Evolutionary conservation across 2,329 filamentous ascomycete genomes (phyloP).

Genomic region (Metarhizium album): DNA sequence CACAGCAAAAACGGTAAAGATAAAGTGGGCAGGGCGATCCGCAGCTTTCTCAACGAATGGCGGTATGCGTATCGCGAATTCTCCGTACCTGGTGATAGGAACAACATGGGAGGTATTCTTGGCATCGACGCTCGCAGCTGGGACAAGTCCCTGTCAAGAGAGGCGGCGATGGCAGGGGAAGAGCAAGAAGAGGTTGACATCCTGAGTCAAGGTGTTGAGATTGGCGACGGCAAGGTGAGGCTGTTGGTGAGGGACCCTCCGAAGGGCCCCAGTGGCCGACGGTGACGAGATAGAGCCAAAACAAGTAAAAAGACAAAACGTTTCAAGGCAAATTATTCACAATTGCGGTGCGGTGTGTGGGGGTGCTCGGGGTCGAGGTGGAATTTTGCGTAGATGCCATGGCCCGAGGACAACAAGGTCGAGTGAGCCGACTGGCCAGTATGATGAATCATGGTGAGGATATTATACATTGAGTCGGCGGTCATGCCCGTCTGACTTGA

Average conservation of each 20-base stretch:
- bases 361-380: not conserved
- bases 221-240: conserved; percentile 47
- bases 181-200: conserved; percentile 41
- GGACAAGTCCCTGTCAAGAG: conserved; percentile 48
- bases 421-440: too few species aligned
- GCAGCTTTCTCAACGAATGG: conserved; percentile 89
- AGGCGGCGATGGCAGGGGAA: conserved; percentile 25
- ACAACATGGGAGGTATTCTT: conserved; percentile 66
- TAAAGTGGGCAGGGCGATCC: conserved; percentile 90
- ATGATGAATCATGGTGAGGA: too few species aligned
- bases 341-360: too few species aligned
- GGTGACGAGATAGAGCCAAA: conserved; percentile 21
- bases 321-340: conserved; percentile 16
- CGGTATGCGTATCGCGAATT: conserved; percentile 94
- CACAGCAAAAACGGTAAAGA: conserved; percentile 99
- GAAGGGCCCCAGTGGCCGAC: conserved; percentile 41
- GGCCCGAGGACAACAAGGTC: too few species aligned
- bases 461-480: too few species aligned
- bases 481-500: too few species aligned
- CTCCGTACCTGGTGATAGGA: conserved; percentile 85
- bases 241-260: conserved; percentile 51
- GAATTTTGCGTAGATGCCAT: too few species aligned
- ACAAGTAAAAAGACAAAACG: conserved; percentile 14
- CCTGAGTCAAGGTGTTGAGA: conserved; percentile 40
- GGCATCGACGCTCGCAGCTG: conserved; percentile 58